Conservation (phyloP, 1,284 basidiomycete species). For the Ustilago cynodontis region DNA sequence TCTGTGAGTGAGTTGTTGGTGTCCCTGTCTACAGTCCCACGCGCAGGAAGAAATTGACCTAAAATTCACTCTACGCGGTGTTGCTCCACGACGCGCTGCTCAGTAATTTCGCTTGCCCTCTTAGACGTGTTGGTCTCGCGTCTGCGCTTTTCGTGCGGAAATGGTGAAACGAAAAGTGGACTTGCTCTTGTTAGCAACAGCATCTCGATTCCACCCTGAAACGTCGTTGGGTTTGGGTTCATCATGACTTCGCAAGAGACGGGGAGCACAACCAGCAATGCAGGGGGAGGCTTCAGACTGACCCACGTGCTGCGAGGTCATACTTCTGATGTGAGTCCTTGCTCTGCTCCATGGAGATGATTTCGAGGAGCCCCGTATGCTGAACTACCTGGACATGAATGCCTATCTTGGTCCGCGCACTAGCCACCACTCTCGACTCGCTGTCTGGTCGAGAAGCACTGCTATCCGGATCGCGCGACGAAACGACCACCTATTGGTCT, state of each 20-base stretch:
- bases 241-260: no score
- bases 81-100: slow-evolving; percentile 20
- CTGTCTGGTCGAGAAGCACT: slow-evolving; percentile 41
- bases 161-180: slow-evolving; percentile 2
- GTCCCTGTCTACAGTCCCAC: no score
- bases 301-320: slow-evolving; percentile 36
- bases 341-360: no score
- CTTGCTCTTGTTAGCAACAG: no score
- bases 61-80: slow-evolving; percentile 29
- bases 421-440: slow-evolving; percentile 22
- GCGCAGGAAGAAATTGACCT: no score
- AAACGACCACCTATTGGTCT: slow-evolving; percentile 37
- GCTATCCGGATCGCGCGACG: slow-evolving; percentile 42
- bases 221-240: no score
- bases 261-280: background rate
- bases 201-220: no score
- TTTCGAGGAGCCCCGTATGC: background rate
- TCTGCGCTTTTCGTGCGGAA: slow-evolving; percentile 16
- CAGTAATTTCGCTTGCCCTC: background rate
- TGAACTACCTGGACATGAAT: background rate
- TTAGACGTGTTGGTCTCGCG: slow-evolving; percentile 14
- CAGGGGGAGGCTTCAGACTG: slow-evolving; percentile 12
- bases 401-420: slow-evolving; percentile 23
- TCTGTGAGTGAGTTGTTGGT: no score
- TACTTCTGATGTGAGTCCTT: slow-evolving; percentile 33